Conservation (phyloP, 805 yeast genomes). For the Lipomyces chichibuensis region DNA sequence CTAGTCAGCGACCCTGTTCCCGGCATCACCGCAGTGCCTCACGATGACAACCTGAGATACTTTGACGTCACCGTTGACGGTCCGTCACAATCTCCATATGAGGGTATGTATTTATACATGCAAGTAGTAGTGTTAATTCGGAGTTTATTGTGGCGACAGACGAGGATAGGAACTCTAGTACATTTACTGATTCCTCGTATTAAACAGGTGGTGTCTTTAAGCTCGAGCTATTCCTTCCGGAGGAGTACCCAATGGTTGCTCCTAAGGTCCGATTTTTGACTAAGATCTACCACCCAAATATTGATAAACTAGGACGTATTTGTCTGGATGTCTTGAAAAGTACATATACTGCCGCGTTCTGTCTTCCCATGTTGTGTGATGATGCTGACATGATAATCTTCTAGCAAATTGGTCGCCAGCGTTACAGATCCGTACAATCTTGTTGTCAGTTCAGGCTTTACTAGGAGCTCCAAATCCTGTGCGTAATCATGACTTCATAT, state of each 20-base stretch:
- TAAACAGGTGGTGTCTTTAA: conserved; percentile 60
- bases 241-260: conserved; percentile 87
- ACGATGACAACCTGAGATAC: conserved; percentile 89
- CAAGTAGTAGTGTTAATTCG: background rate
- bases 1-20: conserved; percentile 93
- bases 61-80: conserved; percentile 92
- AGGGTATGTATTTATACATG: conserved; percentile 52
- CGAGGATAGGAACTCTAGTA: background rate
- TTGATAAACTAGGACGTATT: conserved; percentile 91
- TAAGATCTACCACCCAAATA: conserved; percentile 93
- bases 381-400: background rate
- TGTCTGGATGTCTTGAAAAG: conserved; percentile 90
- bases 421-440: conserved; percentile 87
- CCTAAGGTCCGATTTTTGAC: conserved; percentile 95
- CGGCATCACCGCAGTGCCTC: conserved; percentile 91
- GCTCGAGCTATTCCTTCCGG: conserved; percentile 87
- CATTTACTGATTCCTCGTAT: background rate
- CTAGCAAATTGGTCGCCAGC: conserved; percentile 96
- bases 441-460: conserved; percentile 88
- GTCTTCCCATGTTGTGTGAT: background rate
- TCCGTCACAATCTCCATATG: conserved; percentile 89
- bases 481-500: background rate
- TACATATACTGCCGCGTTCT: conserved; percentile 29
- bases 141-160: background rate
- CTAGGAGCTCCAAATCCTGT: conserved; percentile 91